phyloP scores from a whole-genome alignment of 345 rosid species.

The Populus simonii region DNA sequence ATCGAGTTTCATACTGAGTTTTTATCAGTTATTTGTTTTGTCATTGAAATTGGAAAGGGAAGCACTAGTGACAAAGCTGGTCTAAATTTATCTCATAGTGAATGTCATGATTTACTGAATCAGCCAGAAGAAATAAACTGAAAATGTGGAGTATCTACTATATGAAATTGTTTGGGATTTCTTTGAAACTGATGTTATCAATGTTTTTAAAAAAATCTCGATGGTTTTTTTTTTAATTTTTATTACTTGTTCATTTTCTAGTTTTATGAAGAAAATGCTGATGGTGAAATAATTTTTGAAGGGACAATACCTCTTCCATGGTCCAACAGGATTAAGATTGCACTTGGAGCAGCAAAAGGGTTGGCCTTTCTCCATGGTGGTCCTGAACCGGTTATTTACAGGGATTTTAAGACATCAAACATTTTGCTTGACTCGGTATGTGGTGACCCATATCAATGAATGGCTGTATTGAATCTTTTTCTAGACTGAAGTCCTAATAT shows the following conservation, averaged over 20 bases:
- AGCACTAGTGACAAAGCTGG: background rate
- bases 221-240: background rate
- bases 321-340: slow-evolving; percentile 32
- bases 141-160: background rate
- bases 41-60: background rate
- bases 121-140: background rate
- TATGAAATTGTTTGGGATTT: background rate
- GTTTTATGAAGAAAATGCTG: slow-evolving; percentile 13
- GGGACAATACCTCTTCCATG: slow-evolving; percentile 54
- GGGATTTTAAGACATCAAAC: slow-evolving; percentile 37
- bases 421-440: slow-evolving; percentile 33
- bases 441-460: background rate
- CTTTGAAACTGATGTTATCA: slow-evolving; percentile 19
- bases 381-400: slow-evolving; percentile 30
- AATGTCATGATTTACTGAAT: background rate
- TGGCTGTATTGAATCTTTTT: background rate
- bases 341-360: slow-evolving; percentile 39
- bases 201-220: background rate
- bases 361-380: slow-evolving; percentile 35
- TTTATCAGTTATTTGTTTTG: background rate
- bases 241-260: slow-evolving; percentile 1
- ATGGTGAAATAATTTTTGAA: slow-evolving; percentile 26
- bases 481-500: background rate
- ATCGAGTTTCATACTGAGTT: background rate
- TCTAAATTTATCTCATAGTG: background rate